Percentiles rank a stretch among this genome's conserved stretches.
These are phyloP conservation scores for Wickerhamiella azymoides DNA, from an alignment of 805 yeast species.

Conservation along the genomic window DNA sequence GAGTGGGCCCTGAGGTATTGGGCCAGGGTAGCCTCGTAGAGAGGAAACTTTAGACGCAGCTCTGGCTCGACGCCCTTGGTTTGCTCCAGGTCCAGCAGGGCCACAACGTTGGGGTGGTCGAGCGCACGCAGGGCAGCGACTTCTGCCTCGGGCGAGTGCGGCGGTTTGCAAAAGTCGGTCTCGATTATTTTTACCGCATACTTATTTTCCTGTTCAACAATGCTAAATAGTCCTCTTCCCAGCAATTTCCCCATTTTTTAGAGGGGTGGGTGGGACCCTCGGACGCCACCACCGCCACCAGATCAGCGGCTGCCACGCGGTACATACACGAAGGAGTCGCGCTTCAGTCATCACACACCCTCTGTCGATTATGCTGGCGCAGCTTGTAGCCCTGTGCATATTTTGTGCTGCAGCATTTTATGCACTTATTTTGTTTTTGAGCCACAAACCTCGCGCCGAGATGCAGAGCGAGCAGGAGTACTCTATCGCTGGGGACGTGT, in stretches of 20 bases:
- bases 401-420: slow-evolving; percentile 21
- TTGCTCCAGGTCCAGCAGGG: slow-evolving; percentile 19
- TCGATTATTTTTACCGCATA: slow-evolving; percentile 36
- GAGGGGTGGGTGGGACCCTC: no score
- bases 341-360: neutral
- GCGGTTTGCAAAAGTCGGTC: slow-evolving; percentile 38
- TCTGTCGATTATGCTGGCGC: neutral
- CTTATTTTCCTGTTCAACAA: slow-evolving; percentile 25
- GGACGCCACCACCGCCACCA: neutral
- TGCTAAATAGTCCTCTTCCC: slow-evolving; percentile 34
- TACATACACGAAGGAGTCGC: no score
- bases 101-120: slow-evolving; percentile 15
- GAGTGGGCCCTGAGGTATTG: slow-evolving; percentile 26
- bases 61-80: slow-evolving; percentile 14
- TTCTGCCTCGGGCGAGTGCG: slow-evolving; percentile 40
- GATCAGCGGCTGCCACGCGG: no score
- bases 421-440: slow-evolving; percentile 32
- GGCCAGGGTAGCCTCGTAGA: slow-evolving; percentile 27
- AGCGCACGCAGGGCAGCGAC: slow-evolving; percentile 26
- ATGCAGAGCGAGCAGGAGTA: slow-evolving; percentile 40
- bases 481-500: slow-evolving; percentile 31
- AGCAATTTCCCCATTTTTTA: slow-evolving; percentile 17
- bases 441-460: slow-evolving; percentile 52
- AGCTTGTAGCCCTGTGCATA: neutral
- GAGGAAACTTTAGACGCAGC: slow-evolving; percentile 30